Base-by-base conservation (phyloP, 73 alveolate species). In the Paramecium biaurelia region DNA sequence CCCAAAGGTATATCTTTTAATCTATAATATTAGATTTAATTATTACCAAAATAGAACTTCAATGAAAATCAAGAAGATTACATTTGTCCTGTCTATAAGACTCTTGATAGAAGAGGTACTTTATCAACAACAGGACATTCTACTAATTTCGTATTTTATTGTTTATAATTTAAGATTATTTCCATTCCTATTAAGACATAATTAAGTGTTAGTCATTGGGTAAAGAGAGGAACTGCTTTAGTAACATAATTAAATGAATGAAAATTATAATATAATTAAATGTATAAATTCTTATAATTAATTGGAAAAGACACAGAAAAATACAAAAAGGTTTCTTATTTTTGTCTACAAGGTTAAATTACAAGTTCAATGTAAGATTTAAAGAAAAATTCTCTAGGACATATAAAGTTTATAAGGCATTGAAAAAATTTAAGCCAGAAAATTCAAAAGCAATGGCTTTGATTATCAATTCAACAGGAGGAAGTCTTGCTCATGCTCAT, bases 81-180 rank as follows among this genome's bases (percentile, higher is more conserved):
- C 85, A 93, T 94, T 87, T 95, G 99, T 85, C 99, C 99, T 14
- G 98, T 97, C 10, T 98, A 98, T 92, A 96, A 97, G 92, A 97
- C 99, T 34, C 92, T 97, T 76, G 94, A 95, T 10, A 95, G 99
- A 94, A 97, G 95, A 86, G 99, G 99, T 1, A 94, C 98, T 11
- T 88, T 98, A 32, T 94, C 99, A 42, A 96, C 99, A 18, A 98
- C 99, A 10, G 99, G 99, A 3, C 99, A 98, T 93, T 97, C 99
- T 18, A 97, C 99, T 7, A 98, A 98, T 92, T 97, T 92, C 90
- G 96, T 95, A 95, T 93, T 68, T 20, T 57, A 14, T 35, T 20
- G 23, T 35, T 70, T 43, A 23, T 47, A 1, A 15, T 7, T 23
- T 15, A 35, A 93, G 96, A 97, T 98, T 79, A 93, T 98, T 76